Conservation (phyloP, 2,329 filamentous ascomycete genomes). For the Orbilia quercus region DNA sequence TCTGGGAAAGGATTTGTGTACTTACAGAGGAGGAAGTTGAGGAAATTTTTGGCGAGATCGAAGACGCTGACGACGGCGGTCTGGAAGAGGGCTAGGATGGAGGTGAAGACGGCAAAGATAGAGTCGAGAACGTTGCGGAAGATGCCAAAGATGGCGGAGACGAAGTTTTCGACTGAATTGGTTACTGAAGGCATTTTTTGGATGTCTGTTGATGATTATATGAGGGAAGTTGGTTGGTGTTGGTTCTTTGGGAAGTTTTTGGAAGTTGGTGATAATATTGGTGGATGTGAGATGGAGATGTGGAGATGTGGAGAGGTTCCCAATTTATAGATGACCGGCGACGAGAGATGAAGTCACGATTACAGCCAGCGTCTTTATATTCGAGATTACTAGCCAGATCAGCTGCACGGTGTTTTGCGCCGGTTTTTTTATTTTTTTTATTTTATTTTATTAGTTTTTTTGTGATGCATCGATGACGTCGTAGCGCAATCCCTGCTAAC, state of each 20-base stretch:
- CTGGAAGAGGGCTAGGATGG: constrained; percentile 45
- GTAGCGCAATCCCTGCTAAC: background rate
- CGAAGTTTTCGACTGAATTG: constrained; percentile 41
- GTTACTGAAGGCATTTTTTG: constrained; percentile 42
- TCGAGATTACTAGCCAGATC: too few relatives aligned
- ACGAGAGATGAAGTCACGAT: too few relatives aligned
- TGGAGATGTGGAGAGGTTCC: background rate
- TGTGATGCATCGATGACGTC: constrained; percentile 53
- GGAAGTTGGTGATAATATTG: constrained; percentile 1
- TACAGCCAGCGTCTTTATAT: too few relatives aligned
- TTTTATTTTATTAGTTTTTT: background rate
- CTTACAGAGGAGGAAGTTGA: constrained; percentile 40
- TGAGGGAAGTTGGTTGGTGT: background rate
- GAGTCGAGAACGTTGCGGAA: constrained; percentile 46
- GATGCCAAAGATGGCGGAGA: constrained; percentile 52
- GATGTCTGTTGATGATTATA: background rate
- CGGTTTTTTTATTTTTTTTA: background rate
- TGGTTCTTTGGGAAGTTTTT: background rate
- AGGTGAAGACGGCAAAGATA: constrained; percentile 44
- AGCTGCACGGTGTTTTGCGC: background rate
- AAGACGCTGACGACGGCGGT: constrained; percentile 43
- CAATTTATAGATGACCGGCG: too few relatives aligned
- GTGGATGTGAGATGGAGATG: background rate
- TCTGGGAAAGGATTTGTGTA: background rate
- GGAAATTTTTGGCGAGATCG: constrained; percentile 35